These are phyloP conservation scores for Saccharomyces paradoxus DNA, from an alignment of 805 yeast species.

Conservation along the genomic window DNA sequence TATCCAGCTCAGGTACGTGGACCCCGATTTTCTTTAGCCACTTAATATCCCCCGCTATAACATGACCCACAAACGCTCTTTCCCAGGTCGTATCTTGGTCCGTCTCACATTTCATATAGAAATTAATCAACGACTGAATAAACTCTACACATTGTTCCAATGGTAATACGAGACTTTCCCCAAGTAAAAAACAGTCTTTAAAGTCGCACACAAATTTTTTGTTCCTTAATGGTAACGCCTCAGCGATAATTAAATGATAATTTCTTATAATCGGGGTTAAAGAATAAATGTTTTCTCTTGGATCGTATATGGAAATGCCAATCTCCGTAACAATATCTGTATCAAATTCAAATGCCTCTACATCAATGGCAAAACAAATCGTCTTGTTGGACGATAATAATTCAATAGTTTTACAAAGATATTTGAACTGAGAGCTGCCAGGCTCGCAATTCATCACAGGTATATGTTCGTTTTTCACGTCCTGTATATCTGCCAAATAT, in stretches of 20 bases:
- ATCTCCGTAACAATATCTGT: constrained; percentile 43
- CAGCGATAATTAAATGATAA: constrained; percentile 39
- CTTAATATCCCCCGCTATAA: constrained; percentile 44
- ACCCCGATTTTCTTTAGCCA: constrained; percentile 43
- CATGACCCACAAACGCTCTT: constrained; percentile 51
- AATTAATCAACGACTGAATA: constrained; percentile 37
- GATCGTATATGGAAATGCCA: constrained; percentile 50
- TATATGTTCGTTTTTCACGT: constrained; percentile 13
- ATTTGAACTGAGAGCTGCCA: constrained; percentile 13
- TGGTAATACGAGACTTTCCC: constrained; percentile 37
- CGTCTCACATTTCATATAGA: constrained; percentile 32
- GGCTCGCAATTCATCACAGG: constrained; percentile 20
- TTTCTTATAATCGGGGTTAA: constrained; percentile 35
- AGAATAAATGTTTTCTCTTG: constrained; percentile 35
- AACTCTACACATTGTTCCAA: constrained; percentile 31
- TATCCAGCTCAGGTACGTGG: constrained; percentile 29
- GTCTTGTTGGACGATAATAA: constrained; percentile 16
- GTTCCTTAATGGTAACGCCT: constrained; percentile 36
- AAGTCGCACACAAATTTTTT: constrained; percentile 49
- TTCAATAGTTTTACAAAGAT: constrained; percentile 13
- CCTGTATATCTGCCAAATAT: constrained; percentile 6
- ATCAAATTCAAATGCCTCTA: constrained; percentile 48
- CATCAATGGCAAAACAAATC: constrained; percentile 40
- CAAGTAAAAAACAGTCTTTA: constrained; percentile 42
- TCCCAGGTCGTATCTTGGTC: constrained; percentile 20